phyloP scores from a whole-genome alignment of 108 stramenopile genomes.

The Cyclotella kingstonii region DNA sequence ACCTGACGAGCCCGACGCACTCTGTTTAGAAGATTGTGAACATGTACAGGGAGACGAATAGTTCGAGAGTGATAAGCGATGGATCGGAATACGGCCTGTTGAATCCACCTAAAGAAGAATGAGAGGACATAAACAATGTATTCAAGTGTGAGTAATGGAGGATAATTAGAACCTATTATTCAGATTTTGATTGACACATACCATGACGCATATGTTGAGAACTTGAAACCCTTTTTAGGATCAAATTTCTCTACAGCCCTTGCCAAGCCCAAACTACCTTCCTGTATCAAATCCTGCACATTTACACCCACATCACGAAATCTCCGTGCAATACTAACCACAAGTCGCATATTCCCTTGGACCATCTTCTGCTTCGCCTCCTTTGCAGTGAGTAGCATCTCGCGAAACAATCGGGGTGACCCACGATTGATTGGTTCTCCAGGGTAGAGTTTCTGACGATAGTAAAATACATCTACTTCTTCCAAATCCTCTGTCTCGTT shows the following conservation, averaged over 20 bases:
- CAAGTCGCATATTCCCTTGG: conserved; percentile 90
- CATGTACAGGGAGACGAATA: no score
- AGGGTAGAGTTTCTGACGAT: conserved; percentile 31
- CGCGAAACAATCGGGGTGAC: conserved; percentile 65
- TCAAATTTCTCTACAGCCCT: conserved; percentile 90
- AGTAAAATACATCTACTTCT: conserved; percentile 33
- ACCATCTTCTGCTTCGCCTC: conserved; percentile 92
- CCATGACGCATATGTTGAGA: conserved; percentile 91
- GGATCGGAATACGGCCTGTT: no score
- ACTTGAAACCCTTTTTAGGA: conserved; percentile 86
- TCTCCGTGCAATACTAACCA: conserved; percentile 87
- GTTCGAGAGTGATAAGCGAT: no score
- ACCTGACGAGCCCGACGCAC: no score
- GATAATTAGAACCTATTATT: not conserved
- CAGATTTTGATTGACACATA: conserved; percentile 20
- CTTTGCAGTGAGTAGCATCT: conserved; percentile 68
- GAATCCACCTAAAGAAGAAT: no score
- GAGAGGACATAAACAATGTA: no score
- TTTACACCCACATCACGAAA: conserved; percentile 85
- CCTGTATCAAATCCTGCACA: conserved; percentile 85
- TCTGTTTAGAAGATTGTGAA: no score
- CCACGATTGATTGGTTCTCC: conserved; percentile 68
- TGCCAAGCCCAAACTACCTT: conserved; percentile 83
- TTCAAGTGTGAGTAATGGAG: not conserved
- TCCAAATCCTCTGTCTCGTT: conserved; percentile 23